A percentile compares a stretch with the other conserved stretches of the same genome.
Evolutionary conservation across 2,329 filamentous ascomycete genomes (phyloP).

Genomic region (Nemania sp.): DNA sequence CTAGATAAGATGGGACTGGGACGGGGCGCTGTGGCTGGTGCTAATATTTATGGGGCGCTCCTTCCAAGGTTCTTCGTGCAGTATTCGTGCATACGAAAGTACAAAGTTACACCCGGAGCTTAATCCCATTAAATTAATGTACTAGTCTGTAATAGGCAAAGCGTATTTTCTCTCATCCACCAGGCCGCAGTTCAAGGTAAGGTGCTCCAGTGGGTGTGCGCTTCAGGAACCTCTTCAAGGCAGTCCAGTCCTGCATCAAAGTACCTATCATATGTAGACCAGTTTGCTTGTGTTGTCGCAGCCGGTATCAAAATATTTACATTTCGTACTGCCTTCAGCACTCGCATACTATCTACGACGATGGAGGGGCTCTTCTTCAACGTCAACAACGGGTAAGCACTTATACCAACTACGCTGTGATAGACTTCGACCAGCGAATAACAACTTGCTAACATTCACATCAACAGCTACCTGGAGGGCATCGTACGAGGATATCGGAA

Average conservation of each 20-base stretch:
- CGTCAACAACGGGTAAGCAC: constrained; percentile 80
- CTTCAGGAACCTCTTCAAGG: neutral
- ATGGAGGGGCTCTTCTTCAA: constrained; percentile 97
- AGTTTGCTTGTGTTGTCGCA: constrained; percentile 27
- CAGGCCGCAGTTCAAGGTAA: no score
- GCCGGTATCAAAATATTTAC: constrained; percentile 27
- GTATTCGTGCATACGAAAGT: no score
- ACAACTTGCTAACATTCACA: constrained; percentile 7
- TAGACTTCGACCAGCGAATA: constrained; percentile 16
- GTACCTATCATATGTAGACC: neutral
- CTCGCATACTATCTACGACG: constrained; percentile 36
- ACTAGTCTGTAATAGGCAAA: neutral
- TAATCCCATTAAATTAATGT: no score
- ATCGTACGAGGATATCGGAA: constrained; percentile 98
- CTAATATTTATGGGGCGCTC: no score
- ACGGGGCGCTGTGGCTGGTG: no score
- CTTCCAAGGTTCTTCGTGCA: no score
- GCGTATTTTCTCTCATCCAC: neutral
- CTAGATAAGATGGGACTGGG: no score
- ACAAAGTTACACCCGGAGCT: no score
- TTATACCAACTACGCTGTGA: neutral
- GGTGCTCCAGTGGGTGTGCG: no score
- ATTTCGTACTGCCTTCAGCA: constrained; percentile 24
- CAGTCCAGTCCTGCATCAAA: neutral
- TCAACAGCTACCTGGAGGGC: constrained; percentile 87